Evolutionary conservation across 2,329 filamentous ascomycete species (phyloP), one percentile per base, ranked within the genome.

Genomic region (Pestalotiopsis sp.): DNA sequence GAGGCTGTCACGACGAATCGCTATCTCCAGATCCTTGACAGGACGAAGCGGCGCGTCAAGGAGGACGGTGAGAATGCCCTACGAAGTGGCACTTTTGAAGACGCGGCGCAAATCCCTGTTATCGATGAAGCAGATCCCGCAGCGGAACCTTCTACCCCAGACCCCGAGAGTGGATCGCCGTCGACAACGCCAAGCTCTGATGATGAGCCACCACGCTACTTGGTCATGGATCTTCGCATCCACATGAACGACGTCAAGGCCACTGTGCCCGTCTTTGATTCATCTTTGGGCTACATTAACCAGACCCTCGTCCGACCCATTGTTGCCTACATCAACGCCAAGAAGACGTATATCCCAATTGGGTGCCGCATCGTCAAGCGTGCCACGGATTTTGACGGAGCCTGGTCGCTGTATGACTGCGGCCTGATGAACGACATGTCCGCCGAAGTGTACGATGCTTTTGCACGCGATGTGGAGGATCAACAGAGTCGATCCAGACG

Each of bases 271-370:
- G 87, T 98, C 65, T 98, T 99, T 82, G 97, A 93, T 1, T 91
- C 90, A 17, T 92, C 98, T 77, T 89, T 98, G 63, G 97, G 94
- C 0, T 99, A 98, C 79, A 92, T 98, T 76, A 98, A 98, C 81
- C 97, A 97, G 79, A 94, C 96, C 1, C 90, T 98, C 4, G 94
- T 98, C 45, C 90, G 96, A 4, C 96, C 96, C 17, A 99, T 99
- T 70, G 95, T 99, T 56, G 96, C 96, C 6, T 99, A 98, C 79
- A 98, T 99, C 81, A 99, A 99, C 81, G 93, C 94, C 57, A 94
- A 94, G 79, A 92, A 91, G 77, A 97, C 95, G 0, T 98, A 97
- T 77, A 98, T 99, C 58, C 96, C 96, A 31, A 94, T 99, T 75
- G 93, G 92, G 74, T 98, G 96, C 82, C 92, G 95, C 70, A 93